Percentiles rank a stretch among this genome's conserved stretches.
These are phyloP conservation scores for Dujonia santamariae DNA, from an alignment of 1,139 yeast genomes.

Conservation along the genomic window DNA sequence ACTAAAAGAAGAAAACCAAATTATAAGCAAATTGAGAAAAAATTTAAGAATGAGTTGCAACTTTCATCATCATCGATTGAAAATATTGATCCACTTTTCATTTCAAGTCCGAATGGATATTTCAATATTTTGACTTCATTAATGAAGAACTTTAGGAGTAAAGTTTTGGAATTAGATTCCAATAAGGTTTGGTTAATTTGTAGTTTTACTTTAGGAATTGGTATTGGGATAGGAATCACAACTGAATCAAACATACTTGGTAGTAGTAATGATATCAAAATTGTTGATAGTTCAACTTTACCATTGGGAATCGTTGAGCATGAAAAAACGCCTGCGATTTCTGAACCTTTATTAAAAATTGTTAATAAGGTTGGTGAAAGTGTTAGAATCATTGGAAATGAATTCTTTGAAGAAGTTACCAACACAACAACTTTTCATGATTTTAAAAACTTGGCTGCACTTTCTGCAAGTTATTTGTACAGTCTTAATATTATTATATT, in stretches of 20 bases:
- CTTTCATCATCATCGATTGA: constrained; percentile 20
- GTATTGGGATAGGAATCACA: constrained; percentile 29
- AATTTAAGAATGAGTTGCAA: constrained; percentile 31
- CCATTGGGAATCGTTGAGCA: not conserved
- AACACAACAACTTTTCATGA: constrained; percentile 5
- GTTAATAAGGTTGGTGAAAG: not conserved
- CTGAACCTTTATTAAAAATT: not conserved
- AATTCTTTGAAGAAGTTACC: constrained; percentile 2
- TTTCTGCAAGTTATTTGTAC: constrained; percentile 9
- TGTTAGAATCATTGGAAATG: not conserved
- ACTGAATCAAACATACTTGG: too few species aligned
- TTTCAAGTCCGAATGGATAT: constrained; percentile 24
- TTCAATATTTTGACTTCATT: constrained; percentile 17
- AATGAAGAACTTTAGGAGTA: constrained; percentile 12
- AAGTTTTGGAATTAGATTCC: too few species aligned
- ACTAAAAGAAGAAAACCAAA: constrained; percentile 17
- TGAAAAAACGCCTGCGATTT: too few species aligned
- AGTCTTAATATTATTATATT: constrained; percentile 16
- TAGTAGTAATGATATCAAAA: too few species aligned
- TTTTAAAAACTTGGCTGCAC: constrained; percentile 9
- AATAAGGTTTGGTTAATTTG: constrained; percentile 22
- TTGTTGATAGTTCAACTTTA: constrained; percentile 3
- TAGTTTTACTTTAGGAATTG: constrained; percentile 35
- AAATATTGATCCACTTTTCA: constrained; percentile 30
- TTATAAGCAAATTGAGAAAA: constrained; percentile 31